phyloP scores from a whole-genome alignment of 352 stramenopile genomes.

The Halophytophthora polymorphica region DNA sequence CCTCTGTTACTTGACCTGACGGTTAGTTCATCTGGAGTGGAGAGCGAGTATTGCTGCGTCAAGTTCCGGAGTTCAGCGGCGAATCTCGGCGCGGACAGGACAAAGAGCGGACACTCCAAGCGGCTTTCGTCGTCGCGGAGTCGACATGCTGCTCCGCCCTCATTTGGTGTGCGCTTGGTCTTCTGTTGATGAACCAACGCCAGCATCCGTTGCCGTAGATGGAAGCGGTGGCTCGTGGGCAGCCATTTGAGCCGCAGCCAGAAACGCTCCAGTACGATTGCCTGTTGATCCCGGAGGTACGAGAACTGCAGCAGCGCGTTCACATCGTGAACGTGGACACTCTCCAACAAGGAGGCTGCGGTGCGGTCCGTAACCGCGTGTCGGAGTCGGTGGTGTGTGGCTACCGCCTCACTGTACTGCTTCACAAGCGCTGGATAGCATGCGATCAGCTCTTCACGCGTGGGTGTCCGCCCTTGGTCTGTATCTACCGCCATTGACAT shows the following conservation, averaged over 20 bases:
- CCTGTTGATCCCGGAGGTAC: constrained; percentile 18
- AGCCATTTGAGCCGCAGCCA: constrained; percentile 42
- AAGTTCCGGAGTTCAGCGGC: constrained; percentile 27
- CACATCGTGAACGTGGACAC: constrained; percentile 22
- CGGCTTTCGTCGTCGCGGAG: constrained; percentile 5
- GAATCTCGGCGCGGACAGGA: constrained; percentile 27
- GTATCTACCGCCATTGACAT: constrained; percentile 4
- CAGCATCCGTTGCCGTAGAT: constrained; percentile 53
- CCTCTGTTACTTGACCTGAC: constrained; percentile 3
- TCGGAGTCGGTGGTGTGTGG: constrained; percentile 24
- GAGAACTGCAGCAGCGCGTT: constrained; percentile 34
- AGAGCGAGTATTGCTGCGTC: constrained; percentile 13
- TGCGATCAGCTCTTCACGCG: background rate
- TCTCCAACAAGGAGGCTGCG: background rate
- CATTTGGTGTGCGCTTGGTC: constrained; percentile 18
- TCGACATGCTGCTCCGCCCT: constrained; percentile 1
- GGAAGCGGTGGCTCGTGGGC: constrained; percentile 45
- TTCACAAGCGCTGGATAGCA: constrained; percentile 13
- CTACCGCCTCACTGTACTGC: constrained; percentile 12
- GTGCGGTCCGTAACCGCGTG: constrained; percentile 1
- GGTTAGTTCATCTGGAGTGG: constrained; percentile 4
- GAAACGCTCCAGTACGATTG: constrained; percentile 33
- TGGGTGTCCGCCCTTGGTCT: background rate
- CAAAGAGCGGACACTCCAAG: constrained; percentile 44
- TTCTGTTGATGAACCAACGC: constrained; percentile 38